Conservation (phyloP, 768 basidiomycete genomes). For the Mycena rosella region DNA sequence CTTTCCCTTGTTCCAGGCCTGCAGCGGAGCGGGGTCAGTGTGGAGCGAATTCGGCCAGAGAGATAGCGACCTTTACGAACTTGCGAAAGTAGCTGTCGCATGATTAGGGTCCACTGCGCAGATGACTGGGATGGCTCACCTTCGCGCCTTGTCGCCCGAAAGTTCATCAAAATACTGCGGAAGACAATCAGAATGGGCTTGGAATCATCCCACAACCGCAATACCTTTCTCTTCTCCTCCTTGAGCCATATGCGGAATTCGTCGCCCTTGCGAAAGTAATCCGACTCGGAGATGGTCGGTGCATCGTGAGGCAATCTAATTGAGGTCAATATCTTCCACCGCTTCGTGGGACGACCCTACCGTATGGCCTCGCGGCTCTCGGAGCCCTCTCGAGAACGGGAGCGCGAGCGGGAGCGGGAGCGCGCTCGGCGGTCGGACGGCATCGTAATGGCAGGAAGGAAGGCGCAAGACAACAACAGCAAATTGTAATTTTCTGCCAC, state of each 20-base stretch:
- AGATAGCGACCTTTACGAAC: constrained; percentile 78
- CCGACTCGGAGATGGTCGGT: constrained; percentile 79
- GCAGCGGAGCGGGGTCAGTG: constrained; percentile 15
- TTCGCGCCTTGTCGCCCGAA: constrained; percentile 83
- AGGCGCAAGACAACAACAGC: background rate
- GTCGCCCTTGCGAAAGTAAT: constrained; percentile 90
- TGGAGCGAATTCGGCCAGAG: constrained; percentile 5
- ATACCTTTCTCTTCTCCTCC: constrained; percentile 68
- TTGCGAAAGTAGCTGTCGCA: constrained; percentile 86
- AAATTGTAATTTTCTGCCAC: constrained; percentile 10
- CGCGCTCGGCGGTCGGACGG: constrained; percentile 47
- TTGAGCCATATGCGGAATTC: constrained; percentile 93
- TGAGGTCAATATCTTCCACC: constrained; percentile 1
- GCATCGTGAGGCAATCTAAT: constrained; percentile 63
- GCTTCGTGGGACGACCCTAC: background rate
- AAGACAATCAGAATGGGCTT: constrained; percentile 16
- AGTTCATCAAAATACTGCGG: constrained; percentile 88
- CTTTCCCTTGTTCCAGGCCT: constrained; percentile 89
- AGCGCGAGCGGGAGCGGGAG: constrained; percentile 48
- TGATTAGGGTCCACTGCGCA: constrained; percentile 45
- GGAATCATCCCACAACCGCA: background rate
- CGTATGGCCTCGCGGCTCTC: constrained; percentile 54
- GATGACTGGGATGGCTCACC: constrained; percentile 46
- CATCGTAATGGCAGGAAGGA: constrained; percentile 11
- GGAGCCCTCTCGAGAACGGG: constrained; percentile 53